Base-by-base conservation (phyloP, 805 yeast species). In the Yamadazyma scolyti region DNA sequence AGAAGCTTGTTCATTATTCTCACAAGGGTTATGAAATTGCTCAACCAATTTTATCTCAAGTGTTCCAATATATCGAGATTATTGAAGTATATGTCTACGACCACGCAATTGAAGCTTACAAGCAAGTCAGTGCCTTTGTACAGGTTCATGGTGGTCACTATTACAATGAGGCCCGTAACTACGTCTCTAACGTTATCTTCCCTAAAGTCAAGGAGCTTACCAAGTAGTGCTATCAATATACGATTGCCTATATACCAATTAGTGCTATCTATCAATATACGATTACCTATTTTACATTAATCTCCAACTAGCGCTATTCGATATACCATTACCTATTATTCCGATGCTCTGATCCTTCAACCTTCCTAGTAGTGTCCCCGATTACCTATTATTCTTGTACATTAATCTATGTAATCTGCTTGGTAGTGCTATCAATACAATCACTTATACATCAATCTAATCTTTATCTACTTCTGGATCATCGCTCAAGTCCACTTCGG, bases 1-100 rank as follows among this genome's bases (percentile, higher is more conserved):
- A 51, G 21, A 56, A 62, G 37, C 19, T 61, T 17, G 46, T 40
- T 28, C 24, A 16, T 14, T 51, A 42, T 43, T 38, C 27, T 12
- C n/a, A 34, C 18, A 21, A 17, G 12, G 24, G 25, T 23, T 31
- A 37, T 26, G 23, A 22, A 4, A 44, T 51, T 46, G 56, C 53
- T 27, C 40, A 48, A 33, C 69, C 70, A 21, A 40, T 38, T 25
- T 56, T 61, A 33, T 30, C 51, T 28, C 48, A 60, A 43, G 20
- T 60, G 7, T 65, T 53, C 47, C 48, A 56, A 42, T 46, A 39
- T 27, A 43, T 65, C 28, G 71, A 63, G 44, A 25, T 54, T 28
- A 43, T 44, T 24, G 71, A 66, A 44, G 42, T 43, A 27, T 50
- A 58, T 22, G 53, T 48, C 23, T 52, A 53, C 31, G 58, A 52